These are phyloP conservation scores for Monilinia polystroma DNA, from an alignment of 2,329 filamentous ascomycete genomes.

Conservation along the genomic window DNA sequence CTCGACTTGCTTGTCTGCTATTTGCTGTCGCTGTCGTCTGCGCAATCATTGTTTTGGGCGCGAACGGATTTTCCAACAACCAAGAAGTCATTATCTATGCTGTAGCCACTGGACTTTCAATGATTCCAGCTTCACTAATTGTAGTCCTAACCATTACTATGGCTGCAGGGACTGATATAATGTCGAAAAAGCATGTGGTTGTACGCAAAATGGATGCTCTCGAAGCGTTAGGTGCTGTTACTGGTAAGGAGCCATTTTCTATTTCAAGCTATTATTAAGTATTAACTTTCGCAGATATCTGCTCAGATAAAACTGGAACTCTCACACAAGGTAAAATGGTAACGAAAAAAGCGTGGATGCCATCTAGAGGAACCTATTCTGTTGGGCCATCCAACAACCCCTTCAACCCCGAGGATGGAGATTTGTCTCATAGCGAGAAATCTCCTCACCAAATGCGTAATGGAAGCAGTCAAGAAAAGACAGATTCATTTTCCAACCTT, in stretches of 20 bases:
- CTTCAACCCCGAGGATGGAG: constrained; percentile 50
- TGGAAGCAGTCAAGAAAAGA: neutral
- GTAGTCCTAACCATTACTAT: constrained; percentile 68
- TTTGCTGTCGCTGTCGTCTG: constrained; percentile 63
- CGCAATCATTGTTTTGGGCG: constrained; percentile 62
- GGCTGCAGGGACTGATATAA: constrained; percentile 58
- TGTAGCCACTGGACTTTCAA: constrained; percentile 57
- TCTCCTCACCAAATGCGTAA: constrained; percentile 32
- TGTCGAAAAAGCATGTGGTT: constrained; percentile 57
- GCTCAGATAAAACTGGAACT: constrained; percentile 75
- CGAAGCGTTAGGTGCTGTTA: constrained; percentile 57
- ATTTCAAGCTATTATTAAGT: constrained; percentile 41
- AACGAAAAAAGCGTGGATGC: constrained; percentile 54
- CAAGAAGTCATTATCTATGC: constrained; percentile 63
- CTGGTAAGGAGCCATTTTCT: constrained; percentile 46
- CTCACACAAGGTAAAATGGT: constrained; percentile 55
- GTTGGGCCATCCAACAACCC: constrained; percentile 52
- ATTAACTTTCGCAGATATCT: constrained; percentile 49
- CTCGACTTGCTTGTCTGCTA: constrained; percentile 61
- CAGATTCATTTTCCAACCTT: constrained; percentile 35
- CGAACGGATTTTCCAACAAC: constrained; percentile 52
- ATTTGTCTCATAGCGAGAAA: constrained; percentile 42
- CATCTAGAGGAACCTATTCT: constrained; percentile 51
- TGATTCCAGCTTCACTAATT: constrained; percentile 63
- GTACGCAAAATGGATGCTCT: constrained; percentile 56